These are phyloP conservation scores for Inonotus hispidus DNA, from an alignment of 1,284 basidiomycete species.

Conservation along the genomic window DNA sequence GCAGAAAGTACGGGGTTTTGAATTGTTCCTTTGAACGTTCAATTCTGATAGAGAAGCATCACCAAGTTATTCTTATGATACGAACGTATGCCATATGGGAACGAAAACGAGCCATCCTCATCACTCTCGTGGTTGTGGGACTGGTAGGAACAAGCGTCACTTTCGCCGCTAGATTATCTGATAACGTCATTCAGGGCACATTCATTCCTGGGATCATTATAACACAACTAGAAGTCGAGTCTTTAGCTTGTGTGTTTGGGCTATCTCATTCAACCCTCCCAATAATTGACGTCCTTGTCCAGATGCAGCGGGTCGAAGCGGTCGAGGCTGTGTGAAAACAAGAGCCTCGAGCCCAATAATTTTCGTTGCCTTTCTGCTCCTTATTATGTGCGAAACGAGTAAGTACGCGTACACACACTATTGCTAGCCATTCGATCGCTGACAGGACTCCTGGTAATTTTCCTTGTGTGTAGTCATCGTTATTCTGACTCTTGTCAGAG, in stretches of 20 bases:
- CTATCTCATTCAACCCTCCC: neutral
- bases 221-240: constrained; percentile 30
- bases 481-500: constrained; percentile 33
- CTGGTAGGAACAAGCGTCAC: constrained; percentile 5
- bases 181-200: constrained; percentile 33
- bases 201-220: constrained; percentile 31
- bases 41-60: neutral
- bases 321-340: constrained; percentile 11
- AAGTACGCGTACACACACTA: constrained; percentile 12
- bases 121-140: constrained; percentile 1
- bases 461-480: constrained; percentile 30
- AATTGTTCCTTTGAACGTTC: neutral
- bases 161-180: constrained; percentile 32
- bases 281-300: neutral
- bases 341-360: constrained; percentile 30
- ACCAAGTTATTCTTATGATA: constrained; percentile 14
- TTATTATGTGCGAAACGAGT: constrained; percentile 38
- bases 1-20: constrained; percentile 7
- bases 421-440: neutral
- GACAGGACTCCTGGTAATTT: neutral
- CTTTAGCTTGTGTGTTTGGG: constrained; percentile 31
- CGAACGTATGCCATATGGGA: constrained; percentile 16
- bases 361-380: constrained; percentile 34
- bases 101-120: constrained; percentile 7
- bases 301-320: neutral